Evolutionary conservation across 768 basidiomycete genomes (phyloP), one percentile per base, ranked within the genome.

Genomic region (Sarcodon aspratus): DNA sequence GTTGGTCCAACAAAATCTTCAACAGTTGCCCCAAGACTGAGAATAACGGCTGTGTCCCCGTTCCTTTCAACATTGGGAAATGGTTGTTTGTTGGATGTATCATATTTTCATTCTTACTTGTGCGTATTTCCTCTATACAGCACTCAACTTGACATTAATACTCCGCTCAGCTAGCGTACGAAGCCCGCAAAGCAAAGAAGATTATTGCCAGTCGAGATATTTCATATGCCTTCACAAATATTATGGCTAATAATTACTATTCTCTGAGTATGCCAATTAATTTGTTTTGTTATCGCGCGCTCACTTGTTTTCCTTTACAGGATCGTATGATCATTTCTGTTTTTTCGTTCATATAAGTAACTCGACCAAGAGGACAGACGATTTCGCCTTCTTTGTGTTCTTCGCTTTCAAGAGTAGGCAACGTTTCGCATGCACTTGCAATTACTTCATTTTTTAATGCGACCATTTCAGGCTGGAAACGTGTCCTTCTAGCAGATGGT

Each of bases 41-140:
- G 12, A 54, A 62, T 42, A 62, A 76, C 5, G 80, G 81, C 37
- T 96, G 92, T 62, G 80, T 92, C 46, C 78, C 85, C 60, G 85
- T 93, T 55, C 83, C 88, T 2, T 98, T 96, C 69, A 70, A 73
- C 50, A 80, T 88, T 48, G 93, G 90, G 46, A 89, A 93, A 66
- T 98, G 92, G 92, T 71, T 99, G 52, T 98, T 98, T 69, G 85
- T 96, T 15, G 92, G 91, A 43, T 98, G 95, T 67, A 98, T 99
- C 76, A 85, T 96, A 57, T 89, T 96, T 65, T 92, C 90, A n/a
- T 98, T 97, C 70, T 72, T 99, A 31, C 69, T 99, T 63, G 92
- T 91, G 59, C 53, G 85, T 70, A 15, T 36, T 32, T 44, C 11
- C 13, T 27, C 31, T 40, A 33, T 54, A 38, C 37, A 42, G n/a